phyloP scores from a whole-genome alignment of 2,329 filamentous ascomycete species.

The Aspergillus chevalieri region DNA sequence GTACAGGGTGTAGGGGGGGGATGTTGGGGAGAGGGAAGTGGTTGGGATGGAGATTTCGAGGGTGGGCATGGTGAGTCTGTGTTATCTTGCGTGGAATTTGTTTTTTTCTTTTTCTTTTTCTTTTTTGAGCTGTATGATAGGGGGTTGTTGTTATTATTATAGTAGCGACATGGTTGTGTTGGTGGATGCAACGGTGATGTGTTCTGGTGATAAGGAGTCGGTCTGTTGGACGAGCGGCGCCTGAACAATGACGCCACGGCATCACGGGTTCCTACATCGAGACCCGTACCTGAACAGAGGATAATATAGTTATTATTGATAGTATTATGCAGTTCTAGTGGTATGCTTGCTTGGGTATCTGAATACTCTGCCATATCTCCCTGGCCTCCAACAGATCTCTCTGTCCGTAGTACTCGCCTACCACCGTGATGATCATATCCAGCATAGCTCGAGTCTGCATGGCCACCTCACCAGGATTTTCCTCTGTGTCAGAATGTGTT shows the following conservation, averaged over 20 bases:
- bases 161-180: no score
- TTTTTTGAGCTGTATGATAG: no score
- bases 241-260: not conserved
- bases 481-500: conserved; percentile 28
- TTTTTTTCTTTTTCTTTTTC: no score
- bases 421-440: conserved; percentile 85
- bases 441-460: conserved; percentile 58
- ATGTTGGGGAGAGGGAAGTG: conserved; percentile 40
- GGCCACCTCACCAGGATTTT: conserved; percentile 14
- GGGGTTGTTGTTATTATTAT: no score
- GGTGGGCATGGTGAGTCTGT: conserved; percentile 29
- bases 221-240: not conserved
- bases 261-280: no score
- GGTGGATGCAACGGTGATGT: no score
- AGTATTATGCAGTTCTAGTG: not conserved
- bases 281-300: not conserved
- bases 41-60: conserved; percentile 47
- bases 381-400: conserved; percentile 74
- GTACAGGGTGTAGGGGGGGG: conserved; percentile 56
- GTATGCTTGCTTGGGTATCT: conserved; percentile 2
- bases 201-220: not conserved
- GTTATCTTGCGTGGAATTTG: not conserved
- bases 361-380: conserved; percentile 43
- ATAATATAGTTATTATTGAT: not conserved
- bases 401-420: conserved; percentile 85